Evolutionary conservation across 345 rosid species (phyloP).

Genomic region (Microthlaspi erraticum): DNA sequence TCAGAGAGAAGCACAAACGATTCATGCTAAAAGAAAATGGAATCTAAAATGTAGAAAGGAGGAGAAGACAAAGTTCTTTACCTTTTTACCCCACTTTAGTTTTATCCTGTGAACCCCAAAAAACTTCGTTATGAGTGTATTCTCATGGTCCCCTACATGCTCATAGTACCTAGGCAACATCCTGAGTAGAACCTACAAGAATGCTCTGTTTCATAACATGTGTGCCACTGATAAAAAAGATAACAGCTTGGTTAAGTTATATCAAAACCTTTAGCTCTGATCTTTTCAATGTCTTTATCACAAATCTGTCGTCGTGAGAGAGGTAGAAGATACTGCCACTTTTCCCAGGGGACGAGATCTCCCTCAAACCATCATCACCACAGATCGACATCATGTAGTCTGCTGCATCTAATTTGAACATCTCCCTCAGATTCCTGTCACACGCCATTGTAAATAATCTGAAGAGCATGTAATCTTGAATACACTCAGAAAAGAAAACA

Average conservation of each 20-base stretch:
- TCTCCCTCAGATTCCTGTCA: conserved; percentile 90
- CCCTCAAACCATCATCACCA: conserved; percentile 89
- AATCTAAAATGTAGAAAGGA: conserved; percentile 2
- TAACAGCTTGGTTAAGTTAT: conserved; percentile 18
- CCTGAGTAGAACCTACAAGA: conserved; percentile 71
- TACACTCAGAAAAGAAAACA: conserved; percentile 13
- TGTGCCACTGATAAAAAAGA: conserved; percentile 1
- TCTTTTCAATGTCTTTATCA: conserved; percentile 86
- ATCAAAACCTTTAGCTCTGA: conserved; percentile 82
- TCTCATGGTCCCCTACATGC: conserved; percentile 78
- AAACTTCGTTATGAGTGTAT: conserved; percentile 92
- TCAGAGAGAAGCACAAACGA: conserved; percentile 46
- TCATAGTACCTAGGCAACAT: conserved; percentile 81
- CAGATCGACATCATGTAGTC: conserved; percentile 99
- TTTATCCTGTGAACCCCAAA: conserved; percentile 90
- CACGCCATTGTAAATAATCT: conserved; percentile 27
- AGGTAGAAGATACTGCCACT: conserved; percentile 97
- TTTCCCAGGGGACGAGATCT: conserved; percentile 88
- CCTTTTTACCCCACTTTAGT: conserved; percentile 81
- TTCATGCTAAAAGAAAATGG: conserved; percentile 25
- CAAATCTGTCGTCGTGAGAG: conserved; percentile 91
- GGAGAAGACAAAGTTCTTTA: conserved; percentile 40
- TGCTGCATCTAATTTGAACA: conserved; percentile 98
- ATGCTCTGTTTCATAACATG: conserved; percentile 21
- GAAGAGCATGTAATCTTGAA: conserved; percentile 20